A percentile compares a stretch with the other conserved stretches of the same genome.
Conservation (phyloP, 805 yeast genomes). For the Hanseniaspora pseudoguilliermondii region DNA sequence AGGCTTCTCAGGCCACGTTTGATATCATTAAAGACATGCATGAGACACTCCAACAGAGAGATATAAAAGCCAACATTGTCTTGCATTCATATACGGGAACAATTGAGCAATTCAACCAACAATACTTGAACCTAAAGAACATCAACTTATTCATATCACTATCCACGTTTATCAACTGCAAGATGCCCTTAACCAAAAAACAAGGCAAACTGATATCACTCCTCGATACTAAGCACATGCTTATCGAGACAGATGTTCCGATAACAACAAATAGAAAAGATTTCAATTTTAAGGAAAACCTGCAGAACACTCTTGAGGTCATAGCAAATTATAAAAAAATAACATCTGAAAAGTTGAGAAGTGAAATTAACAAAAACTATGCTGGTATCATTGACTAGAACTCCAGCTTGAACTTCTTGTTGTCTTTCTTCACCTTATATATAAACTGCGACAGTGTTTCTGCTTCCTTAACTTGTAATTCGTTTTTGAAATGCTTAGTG, state of each 20-base stretch:
- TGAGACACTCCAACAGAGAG: conserved; percentile 12
- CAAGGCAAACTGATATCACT: conserved; percentile 22
- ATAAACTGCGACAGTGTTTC: conserved; percentile 81
- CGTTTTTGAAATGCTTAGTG: conserved; percentile 52
- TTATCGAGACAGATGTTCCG: conserved; percentile 42
- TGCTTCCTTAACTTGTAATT: conserved; percentile 52
- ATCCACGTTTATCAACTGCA: conserved; percentile 21
- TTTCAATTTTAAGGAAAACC: conserved; percentile 6
- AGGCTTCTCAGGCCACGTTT: conserved; percentile 38
- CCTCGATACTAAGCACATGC: conserved; percentile 29
- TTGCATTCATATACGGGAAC: conserved; percentile 86
- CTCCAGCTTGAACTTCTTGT: conserved; percentile 32
- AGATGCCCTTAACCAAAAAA: conserved; percentile 18
- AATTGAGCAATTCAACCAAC: conserved; percentile 45
- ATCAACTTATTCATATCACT: conserved; percentile 25
- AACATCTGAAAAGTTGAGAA: neutral
- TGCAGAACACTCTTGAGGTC: neutral
- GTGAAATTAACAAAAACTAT: conserved; percentile 1
- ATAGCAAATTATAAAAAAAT: neutral
- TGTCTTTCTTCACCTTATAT: conserved; percentile 69
- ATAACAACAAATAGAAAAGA: conserved; percentile 13
- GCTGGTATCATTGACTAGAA: conserved; percentile 16
- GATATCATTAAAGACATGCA: conserved; percentile 11
- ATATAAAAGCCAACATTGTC: conserved; percentile 34
- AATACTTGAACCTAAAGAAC: conserved; percentile 17